Evolutionary conservation across 148 eudicot species (phyloP), one percentile per base, ranked within the genome.

Genomic region (Chenopodium quinoa): DNA sequence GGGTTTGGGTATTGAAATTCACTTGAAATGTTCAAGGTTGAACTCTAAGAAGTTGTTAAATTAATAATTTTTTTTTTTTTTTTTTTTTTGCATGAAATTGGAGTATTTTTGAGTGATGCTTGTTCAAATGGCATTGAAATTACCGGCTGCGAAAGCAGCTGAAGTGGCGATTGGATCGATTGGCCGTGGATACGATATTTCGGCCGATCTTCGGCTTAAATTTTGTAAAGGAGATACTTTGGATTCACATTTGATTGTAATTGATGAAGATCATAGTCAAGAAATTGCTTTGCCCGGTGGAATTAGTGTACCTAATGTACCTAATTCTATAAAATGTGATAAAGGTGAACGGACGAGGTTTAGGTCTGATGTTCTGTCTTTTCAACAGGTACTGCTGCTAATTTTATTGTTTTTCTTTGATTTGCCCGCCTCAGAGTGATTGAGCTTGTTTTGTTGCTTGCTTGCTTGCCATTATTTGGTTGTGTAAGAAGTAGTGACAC

Each of bases 261-360:
- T 96, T 80, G 91, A 91, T 85, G 98, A 90, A 76, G 89, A 82
- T 88, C 88, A 88, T 37, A 89, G 93, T 19, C 86, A 88, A 46
- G 94, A 96, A 74, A 83, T 93, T 73, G 86, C 91, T 58, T 91
- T 96, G 79, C 94, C 97, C 25, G 98, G 94, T 86, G 95, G 97
- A 78, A 87, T 89, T 82, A 65, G 77, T 67, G 88, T 96, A 23
- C 83, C 90, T 13, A 84, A 87, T 84, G 97, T 96, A 47, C 87
- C 97, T 0, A 93, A 85, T 81, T 89, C 90, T 0, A 93, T 96
- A 3, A 93, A 91, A 80, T 96, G 99, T 54, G 99, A 96, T 75
- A 96, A 96, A 84, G 99, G 99, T 47, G 99, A 96, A 84, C 79
- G 98, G 66, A 96, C 94, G 2, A 84, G 99, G 84, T 96, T 96